Base-by-base conservation (phyloP, 176 grass and related monocot genomes). In the Hordeum marinum region DNA sequence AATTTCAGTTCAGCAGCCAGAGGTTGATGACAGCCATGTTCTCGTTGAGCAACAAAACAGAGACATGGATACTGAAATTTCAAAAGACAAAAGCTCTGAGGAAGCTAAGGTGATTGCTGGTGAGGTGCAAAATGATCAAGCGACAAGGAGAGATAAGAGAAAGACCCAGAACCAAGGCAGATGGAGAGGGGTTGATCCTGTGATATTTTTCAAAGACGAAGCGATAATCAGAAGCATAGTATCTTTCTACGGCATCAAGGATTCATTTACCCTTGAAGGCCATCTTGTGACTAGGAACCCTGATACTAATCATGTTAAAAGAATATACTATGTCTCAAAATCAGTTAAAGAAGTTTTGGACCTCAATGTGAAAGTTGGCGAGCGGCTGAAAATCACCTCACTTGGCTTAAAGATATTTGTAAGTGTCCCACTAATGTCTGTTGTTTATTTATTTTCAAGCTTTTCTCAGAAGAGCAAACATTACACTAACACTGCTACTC, bases 341-440 rank as follows among this genome's bases (percentile, higher is more conserved):
- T 95, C 96, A 55, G 96, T 89, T 55, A 88, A 87, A 79, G 89
- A 98, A 81, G 82, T 91, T 77, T 85, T 95, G 32, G 59, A 94
- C 63, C 90, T 95, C 46, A 98, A 98, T 82, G 27, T 92, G 70
- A 92, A 94, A 90, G 79, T 94, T 32, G 96, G 96, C 5, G 83
- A 92, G 82, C 72, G 93, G 24, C 90, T 98, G 50, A 98, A 98
- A 76, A 92, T 98, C 50, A 94, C 96, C 8, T 98, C 96, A 72
- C 88, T 98, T 46, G 96, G 96, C 39, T 87, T 98, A 76, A 96
- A 98, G 74, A 92, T 98, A 80, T 98, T 98, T 87, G 96, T 98
- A 96, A 87, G 96, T 91, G 37, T 63, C 36, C 52, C 68, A 61
- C 85, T 63, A 48, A 67, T 57, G 9, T 72, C 6, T 88, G 29